Base-by-base conservation (phyloP, 768 basidiomycete genomes). In the Pleurotus djamor region DNA sequence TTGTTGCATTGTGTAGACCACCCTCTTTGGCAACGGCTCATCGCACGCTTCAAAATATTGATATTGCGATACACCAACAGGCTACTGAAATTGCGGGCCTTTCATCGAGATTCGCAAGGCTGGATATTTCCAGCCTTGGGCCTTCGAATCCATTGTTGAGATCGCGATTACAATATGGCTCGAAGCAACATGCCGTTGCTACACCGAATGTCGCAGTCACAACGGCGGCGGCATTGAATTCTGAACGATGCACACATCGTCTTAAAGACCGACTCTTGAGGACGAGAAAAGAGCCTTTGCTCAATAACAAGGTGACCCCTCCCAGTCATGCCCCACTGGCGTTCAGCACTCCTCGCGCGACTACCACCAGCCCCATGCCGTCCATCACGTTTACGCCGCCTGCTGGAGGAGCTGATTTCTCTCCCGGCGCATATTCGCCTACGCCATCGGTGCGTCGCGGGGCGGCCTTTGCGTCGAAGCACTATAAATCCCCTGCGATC, bases 11-110 rank as follows among this genome's bases (percentile, higher is more conserved):
- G 33, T 56, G 63, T 66, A 96, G 94, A 63, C 82, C 92, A 4
- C 94, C 94, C 0, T 86, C 92, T 5, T 73, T 97, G 52, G 95
- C 96, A 65, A 88, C 90, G 1, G 83, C 96, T 68, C 87, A 89
- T 64, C 83, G 92, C 35, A 90, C 92, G 0, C 89, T 91, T 65
- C 85, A 89, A 44, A 95, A 96, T 69, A 92, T 97, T 65, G 89
- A 93, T 57, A 68, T 84, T 16, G 85, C 86, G 0, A 80, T 92
- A 61, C 77, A 78, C 41, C 85, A 88, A 63, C 86, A 89, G 69
- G 74, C 76, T 1, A 74, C 75, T 33, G 83, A 87, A 7, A 70
- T 92, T 32, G 72, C 78, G 2, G 67, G 70, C 1, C 78, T 92
- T 35, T 71, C 79, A 1, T 68, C 75, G n/a, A 81, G 87, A 37